These are phyloP conservation scores for Beauveria caledonica DNA, from an alignment of 2,329 filamentous ascomycete species.

Conservation along the genomic window DNA sequence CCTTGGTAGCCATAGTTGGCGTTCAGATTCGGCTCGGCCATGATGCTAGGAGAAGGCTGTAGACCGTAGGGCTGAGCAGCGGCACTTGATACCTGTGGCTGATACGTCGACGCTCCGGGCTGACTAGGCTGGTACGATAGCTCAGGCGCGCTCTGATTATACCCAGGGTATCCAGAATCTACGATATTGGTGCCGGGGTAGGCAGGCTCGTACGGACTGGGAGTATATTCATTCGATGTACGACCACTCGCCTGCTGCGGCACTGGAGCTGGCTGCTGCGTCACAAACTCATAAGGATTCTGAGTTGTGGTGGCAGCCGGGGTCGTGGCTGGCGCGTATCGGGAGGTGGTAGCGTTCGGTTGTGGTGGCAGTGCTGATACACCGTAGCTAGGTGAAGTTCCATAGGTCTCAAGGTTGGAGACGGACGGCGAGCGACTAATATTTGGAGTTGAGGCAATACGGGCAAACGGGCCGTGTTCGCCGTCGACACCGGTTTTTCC, in stretches of 20 bases:
- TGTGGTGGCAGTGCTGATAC: conserved; percentile 25
- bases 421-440: conserved; percentile 66
- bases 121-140: background rate
- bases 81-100: conserved; percentile 16
- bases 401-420: conserved; percentile 67
- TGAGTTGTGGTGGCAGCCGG: conserved; percentile 14
- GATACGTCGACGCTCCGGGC: background rate
- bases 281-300: conserved; percentile 19
- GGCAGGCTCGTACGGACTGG: conserved; percentile 30
- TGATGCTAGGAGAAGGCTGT: conserved; percentile 18
- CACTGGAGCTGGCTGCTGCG: background rate
- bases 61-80: conserved; percentile 21
- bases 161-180: conserved; percentile 3
- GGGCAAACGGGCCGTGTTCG: conserved; percentile 73
- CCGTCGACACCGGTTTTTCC: conserved; percentile 46
- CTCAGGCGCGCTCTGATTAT: background rate
- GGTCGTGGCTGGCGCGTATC: conserved; percentile 37
- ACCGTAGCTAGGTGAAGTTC: conserved; percentile 34
- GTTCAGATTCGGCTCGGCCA: conserved; percentile 22
- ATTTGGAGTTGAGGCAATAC: conserved; percentile 65
- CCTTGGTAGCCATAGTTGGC: conserved; percentile 20
- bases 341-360: conserved; percentile 34
- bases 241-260: conserved; percentile 17
- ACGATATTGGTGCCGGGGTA: conserved; percentile 14
- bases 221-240: conserved; percentile 23